phyloP scores from a whole-genome alignment of 2,329 filamentous ascomycete genomes.

The Beauveria sp. region DNA sequence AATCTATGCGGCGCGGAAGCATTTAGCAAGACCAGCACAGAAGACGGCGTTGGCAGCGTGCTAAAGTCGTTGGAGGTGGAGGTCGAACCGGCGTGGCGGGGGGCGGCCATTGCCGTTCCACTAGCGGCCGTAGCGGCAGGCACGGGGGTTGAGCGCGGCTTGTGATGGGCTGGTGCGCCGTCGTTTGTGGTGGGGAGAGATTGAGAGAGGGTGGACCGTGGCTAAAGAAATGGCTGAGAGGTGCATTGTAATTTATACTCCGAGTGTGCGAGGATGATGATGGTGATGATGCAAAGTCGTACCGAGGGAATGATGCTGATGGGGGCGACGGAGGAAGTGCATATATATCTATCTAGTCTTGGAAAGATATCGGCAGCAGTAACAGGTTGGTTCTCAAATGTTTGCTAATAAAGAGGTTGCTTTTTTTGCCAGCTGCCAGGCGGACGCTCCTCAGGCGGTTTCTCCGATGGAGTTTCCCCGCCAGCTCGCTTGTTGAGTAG shows the following conservation, averaged over 20 bases:
- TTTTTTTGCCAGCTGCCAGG: background rate
- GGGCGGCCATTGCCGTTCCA: constrained; percentile 21
- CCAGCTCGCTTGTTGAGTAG: background rate
- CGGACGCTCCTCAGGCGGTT: background rate
- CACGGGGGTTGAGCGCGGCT: constrained; percentile 23
- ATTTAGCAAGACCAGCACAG: constrained; percentile 5
- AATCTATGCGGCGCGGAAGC: constrained; percentile 4
- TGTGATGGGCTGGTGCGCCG: constrained; percentile 23
- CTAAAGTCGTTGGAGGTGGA: constrained; percentile 9
- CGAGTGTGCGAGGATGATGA: background rate
- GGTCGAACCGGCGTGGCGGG: constrained; percentile 1
- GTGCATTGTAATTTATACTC: background rate
- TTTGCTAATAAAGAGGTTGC: background rate
- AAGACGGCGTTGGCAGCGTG: constrained; percentile 5
- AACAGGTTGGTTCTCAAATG: background rate
- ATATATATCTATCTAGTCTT: background rate
- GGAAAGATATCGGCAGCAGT: background rate
- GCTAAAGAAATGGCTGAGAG: constrained; percentile 6
- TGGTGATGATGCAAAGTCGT: background rate
- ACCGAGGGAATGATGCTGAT: background rate
- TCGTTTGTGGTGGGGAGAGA: constrained; percentile 8
- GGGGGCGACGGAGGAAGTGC: background rate
- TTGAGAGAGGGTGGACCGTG: constrained; percentile 2
- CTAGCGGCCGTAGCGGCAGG: constrained; percentile 21
- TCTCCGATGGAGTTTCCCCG: background rate